phyloP scores from a whole-genome alignment of 768 basidiomycete species.

The Tricholoma terreum region DNA sequence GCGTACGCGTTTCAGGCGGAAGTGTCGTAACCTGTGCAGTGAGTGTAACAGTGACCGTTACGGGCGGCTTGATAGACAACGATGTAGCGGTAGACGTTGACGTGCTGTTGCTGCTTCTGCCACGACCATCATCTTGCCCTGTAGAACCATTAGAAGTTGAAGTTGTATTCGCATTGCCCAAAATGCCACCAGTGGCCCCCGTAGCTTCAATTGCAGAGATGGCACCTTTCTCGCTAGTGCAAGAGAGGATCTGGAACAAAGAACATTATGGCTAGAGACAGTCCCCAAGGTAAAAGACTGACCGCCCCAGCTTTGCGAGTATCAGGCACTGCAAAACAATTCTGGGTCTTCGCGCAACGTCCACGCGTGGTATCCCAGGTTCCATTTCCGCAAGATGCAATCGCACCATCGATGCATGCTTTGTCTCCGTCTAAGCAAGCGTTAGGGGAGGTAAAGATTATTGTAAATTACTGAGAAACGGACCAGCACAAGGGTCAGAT shows the following conservation, averaged over 20 bases:
- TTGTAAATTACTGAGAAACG: constrained; percentile 8
- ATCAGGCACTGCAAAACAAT: constrained; percentile 54
- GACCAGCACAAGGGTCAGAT: constrained; percentile 46
- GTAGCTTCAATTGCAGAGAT: constrained; percentile 42
- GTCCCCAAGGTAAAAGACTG: constrained; percentile 13
- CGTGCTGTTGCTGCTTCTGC: background rate
- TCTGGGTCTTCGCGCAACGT: constrained; percentile 32
- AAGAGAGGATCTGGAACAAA: constrained; percentile 39
- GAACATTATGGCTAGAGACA: background rate
- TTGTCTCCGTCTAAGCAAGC: constrained; percentile 34
- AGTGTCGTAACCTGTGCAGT: constrained; percentile 24
- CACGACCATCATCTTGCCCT: background rate
- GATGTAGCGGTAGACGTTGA: background rate
- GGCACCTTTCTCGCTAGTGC: constrained; percentile 50
- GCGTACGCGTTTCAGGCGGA: constrained; percentile 36
- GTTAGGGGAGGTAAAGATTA: background rate
- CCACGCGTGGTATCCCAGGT: constrained; percentile 36
- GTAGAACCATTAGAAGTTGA: constrained; percentile 2
- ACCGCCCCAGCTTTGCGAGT: constrained; percentile 44
- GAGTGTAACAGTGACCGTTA: constrained; percentile 34
- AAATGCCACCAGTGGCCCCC: constrained; percentile 43
- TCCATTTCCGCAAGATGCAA: constrained; percentile 40
- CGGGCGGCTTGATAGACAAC: constrained; percentile 6
- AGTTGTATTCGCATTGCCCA: constrained; percentile 18
- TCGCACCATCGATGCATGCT: constrained; percentile 41